Evolutionary conservation across 352 stramenopile species (phyloP).

Genomic region (Phytophthora cryptogea): DNA sequence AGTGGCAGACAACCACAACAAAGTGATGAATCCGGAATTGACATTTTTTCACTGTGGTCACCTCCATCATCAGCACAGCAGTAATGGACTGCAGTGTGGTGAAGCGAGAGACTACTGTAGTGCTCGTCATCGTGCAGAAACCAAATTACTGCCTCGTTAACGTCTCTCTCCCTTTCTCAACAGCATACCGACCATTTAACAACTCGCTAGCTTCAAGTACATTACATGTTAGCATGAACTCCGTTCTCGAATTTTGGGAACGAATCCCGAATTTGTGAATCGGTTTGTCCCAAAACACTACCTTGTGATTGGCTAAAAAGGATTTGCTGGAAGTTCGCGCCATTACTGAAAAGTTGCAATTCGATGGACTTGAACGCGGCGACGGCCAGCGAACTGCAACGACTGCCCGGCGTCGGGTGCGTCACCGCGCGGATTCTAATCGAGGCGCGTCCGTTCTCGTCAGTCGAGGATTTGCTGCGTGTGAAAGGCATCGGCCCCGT

Average conservation of each 20-base stretch:
- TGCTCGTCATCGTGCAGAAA: too few relatives aligned
- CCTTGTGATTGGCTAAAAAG: not conserved
- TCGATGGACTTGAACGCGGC: constrained; percentile 45
- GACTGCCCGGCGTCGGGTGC: constrained; percentile 48
- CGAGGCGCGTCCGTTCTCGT: constrained; percentile 45
- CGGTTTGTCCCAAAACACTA: too few relatives aligned
- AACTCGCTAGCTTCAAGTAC: too few relatives aligned
- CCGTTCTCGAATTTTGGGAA: not conserved
- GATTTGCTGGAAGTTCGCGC: constrained; percentile 39
- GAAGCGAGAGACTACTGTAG: not conserved
- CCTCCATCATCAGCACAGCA: constrained; percentile 6
- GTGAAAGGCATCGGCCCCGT: constrained; percentile 52
- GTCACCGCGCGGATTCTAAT: constrained; percentile 49
- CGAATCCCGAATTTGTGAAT: not conserved
- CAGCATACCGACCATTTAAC: too few relatives aligned
- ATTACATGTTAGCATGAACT: not conserved
- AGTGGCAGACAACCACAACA: constrained; percentile 4
- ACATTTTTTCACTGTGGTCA: constrained; percentile 1
- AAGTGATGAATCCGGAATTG: not conserved
- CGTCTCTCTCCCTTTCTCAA: not conserved
- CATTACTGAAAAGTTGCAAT: constrained; percentile 30
- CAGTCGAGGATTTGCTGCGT: constrained; percentile 38
- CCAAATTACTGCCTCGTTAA: not conserved
- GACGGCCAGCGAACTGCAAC: constrained; percentile 36
- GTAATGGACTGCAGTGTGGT: constrained; percentile 1